These are phyloP conservation scores for Paraphoma sp. DNA, from an alignment of 2,329 filamentous ascomycete species.

Conservation along the genomic window DNA sequence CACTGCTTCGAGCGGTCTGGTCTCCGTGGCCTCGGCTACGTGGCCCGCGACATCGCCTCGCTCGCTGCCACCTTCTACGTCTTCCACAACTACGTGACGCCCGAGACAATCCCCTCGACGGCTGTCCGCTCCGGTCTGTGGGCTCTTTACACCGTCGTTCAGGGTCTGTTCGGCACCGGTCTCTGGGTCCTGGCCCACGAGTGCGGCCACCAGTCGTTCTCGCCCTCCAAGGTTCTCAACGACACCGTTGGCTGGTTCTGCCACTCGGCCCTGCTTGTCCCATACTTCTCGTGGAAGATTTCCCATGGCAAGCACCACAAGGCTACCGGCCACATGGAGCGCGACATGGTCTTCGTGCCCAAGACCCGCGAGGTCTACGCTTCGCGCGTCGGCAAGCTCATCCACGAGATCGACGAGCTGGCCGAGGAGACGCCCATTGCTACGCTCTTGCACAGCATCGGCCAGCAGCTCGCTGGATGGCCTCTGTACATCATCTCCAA, in stretches of 20 bases:
- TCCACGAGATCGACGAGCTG: constrained; percentile 85
- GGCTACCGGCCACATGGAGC: constrained; percentile 94
- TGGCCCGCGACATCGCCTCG: constrained; percentile 77
- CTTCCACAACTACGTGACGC: constrained; percentile 89
- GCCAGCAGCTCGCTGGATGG: constrained; percentile 93
- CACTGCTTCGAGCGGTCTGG: constrained; percentile 95
- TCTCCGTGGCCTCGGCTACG: constrained; percentile 77
- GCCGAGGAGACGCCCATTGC: constrained; percentile 92
- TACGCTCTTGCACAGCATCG: constrained; percentile 75
- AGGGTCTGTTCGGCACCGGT: constrained; percentile 92
- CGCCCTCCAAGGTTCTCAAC: constrained; percentile 87
- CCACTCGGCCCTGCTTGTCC: constrained; percentile 87
- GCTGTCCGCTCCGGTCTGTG: constrained; percentile 70
- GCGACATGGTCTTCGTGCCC: constrained; percentile 99
- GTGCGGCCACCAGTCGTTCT: constrained; percentile 97
- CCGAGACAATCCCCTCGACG: constrained; percentile 77
- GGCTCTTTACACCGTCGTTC: constrained; percentile 76
- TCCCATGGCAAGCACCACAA: constrained; percentile 99
- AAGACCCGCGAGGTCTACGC: constrained; percentile 86
- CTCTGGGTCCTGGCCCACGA: constrained; percentile 97
- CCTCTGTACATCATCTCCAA: constrained; percentile 89
- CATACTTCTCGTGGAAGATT: constrained; percentile 99
- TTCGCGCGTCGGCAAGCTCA: constrained; percentile 72
- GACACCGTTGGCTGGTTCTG: constrained; percentile 91
- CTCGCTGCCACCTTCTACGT: constrained; percentile 81